phyloP scores from a whole-genome alignment of 2,329 filamentous ascomycete genomes.

The Cyclaneusma minus region DNA sequence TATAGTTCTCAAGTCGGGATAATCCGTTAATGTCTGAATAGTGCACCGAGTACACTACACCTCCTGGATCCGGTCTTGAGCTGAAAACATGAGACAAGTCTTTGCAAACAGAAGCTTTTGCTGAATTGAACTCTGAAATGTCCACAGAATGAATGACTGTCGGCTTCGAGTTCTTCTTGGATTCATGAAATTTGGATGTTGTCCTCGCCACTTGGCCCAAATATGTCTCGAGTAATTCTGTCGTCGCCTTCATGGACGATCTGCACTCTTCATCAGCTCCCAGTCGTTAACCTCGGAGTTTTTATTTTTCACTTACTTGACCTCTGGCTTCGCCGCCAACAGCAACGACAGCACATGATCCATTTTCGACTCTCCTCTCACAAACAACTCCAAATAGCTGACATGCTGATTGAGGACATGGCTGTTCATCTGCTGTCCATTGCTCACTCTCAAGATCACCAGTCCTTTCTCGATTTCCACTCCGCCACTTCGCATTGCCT shows the following conservation, averaged over 20 bases:
- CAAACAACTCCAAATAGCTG: conserved; percentile 5
- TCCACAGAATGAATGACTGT: conserved; percentile 9
- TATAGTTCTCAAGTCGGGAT: conserved; percentile 12
- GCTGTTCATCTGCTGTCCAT: background rate
- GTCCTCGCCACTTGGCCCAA: conserved; percentile 7
- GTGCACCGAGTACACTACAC: conserved; percentile 11
- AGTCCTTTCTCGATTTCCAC: conserved; percentile 8
- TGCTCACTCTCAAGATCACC: conserved; percentile 5
- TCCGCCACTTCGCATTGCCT: conserved; percentile 6
- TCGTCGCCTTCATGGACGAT: conserved; percentile 7
- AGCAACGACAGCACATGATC: conserved; percentile 11
- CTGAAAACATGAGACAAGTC: conserved; percentile 9
- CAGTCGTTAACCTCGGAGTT: too few species aligned
- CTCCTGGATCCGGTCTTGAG: conserved; percentile 2
- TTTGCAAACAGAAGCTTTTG: conserved; percentile 9
- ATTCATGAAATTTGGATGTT: conserved; percentile 9
- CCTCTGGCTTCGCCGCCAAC: conserved; percentile 4
- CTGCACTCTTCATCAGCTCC: too few species aligned
- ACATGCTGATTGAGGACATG: too few species aligned
- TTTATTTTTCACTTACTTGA: conserved; percentile 8
- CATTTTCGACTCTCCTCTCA: conserved; percentile 8
- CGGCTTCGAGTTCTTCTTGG: conserved; percentile 7
- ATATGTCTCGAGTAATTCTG: conserved; percentile 9
- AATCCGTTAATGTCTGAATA: conserved; percentile 13
- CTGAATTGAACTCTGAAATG: conserved; percentile 10